Evolutionary conservation across 192 early-diverging fungal genomes (phyloP).

Genomic region (Linnemannia schmuckeri): DNA sequence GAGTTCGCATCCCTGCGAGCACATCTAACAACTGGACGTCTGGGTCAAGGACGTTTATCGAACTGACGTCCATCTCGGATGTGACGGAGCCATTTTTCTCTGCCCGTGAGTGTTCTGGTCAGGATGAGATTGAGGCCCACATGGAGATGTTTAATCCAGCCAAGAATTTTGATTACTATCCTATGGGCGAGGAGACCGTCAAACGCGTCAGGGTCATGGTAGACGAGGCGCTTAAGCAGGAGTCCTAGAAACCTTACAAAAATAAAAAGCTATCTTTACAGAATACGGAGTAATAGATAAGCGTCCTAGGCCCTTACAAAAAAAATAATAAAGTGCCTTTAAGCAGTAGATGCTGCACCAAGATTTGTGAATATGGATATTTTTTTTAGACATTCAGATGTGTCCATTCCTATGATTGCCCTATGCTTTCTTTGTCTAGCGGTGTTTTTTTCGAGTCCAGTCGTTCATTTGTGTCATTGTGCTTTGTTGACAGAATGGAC

Average conservation of each 20-base stretch:
- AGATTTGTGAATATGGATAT: neutral
- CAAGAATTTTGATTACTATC: conserved; percentile 52
- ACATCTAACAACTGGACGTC: conserved; percentile 23
- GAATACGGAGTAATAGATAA: neutral
- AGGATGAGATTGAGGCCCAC: conserved; percentile 60
- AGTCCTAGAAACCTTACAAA: conserved; percentile 1
- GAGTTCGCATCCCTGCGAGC: conserved; percentile 47
- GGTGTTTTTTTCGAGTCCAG: neutral
- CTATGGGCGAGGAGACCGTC: conserved; percentile 44
- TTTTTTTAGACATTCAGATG: neutral
- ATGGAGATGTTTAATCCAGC: conserved; percentile 56
- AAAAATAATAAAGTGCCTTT: too few relatives aligned
- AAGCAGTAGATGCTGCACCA: neutral
- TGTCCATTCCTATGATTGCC: neutral
- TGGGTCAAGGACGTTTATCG: conserved; percentile 48
- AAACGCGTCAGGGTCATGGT: conserved; percentile 34
- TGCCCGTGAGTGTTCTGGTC: conserved; percentile 19
- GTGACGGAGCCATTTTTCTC: conserved; percentile 31
- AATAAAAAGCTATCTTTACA: neutral
- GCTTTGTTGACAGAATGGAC: neutral
- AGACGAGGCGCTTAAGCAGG: conserved; percentile 20
- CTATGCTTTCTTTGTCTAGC: neutral
- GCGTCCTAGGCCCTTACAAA: too few relatives aligned
- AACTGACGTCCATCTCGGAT: conserved; percentile 27
- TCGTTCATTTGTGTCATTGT: neutral